Evolutionary conservation across 768 basidiomycete genomes (phyloP).

Genomic region (Amanita fuliginea): DNA sequence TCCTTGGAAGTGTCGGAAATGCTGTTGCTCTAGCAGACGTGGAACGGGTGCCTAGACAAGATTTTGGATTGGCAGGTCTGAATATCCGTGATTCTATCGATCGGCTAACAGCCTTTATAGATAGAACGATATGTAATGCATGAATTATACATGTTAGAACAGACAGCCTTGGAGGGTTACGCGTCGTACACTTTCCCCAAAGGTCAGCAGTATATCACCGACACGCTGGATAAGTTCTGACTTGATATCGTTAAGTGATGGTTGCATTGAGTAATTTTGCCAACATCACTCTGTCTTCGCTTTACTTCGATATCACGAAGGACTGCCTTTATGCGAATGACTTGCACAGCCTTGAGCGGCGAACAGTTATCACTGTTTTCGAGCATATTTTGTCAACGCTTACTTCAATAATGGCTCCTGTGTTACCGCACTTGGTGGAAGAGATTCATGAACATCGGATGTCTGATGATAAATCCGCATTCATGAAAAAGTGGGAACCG

Average conservation of each 20-base stretch:
- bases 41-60: conserved; percentile 27
- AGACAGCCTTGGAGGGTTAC: conserved; percentile 57
- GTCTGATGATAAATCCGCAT: conserved; percentile 44
- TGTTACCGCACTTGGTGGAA: conserved; percentile 85
- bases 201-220: conserved; percentile 34
- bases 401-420: conserved; percentile 67
- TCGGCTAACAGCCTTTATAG: conserved; percentile 26
- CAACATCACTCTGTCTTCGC: conserved; percentile 74
- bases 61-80: conserved; percentile 54
- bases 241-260: conserved; percentile 39
- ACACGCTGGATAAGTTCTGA: not conserved
- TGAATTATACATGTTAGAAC: conserved; percentile 67
- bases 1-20: conserved; percentile 67
- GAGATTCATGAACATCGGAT: conserved; percentile 56
- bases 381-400: conserved; percentile 63
- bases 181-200: conserved; percentile 67
- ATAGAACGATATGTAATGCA: conserved; percentile 81
- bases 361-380: conserved; percentile 59
- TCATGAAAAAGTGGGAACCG: conserved; percentile 55
- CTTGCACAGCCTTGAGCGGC: conserved; percentile 38
- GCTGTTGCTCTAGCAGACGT: conserved; percentile 16
- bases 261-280: conserved; percentile 65
- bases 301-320: conserved; percentile 90
- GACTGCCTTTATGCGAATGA: conserved; percentile 77
- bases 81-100: not conserved